Evolutionary conservation across 2,329 filamentous ascomycete species (phyloP).

Genomic region (Aureobasidium sp.): DNA sequence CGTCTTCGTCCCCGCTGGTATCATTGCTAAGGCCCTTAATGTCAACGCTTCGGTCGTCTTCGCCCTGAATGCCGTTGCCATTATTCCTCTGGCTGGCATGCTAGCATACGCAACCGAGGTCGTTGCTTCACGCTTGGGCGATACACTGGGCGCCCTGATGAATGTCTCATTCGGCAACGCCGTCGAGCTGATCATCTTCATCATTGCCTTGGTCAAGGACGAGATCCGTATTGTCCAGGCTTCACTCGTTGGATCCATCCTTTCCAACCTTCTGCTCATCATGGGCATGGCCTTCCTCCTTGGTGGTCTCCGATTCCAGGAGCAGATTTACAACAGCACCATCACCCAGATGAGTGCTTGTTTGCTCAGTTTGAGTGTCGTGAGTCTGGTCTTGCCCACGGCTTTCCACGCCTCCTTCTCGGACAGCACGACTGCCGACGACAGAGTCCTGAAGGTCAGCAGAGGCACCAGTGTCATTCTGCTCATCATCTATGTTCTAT

Average conservation of each 20-base stretch:
- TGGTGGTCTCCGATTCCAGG: slow-evolving; percentile 76
- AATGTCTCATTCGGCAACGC: slow-evolving; percentile 49
- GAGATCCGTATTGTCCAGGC: slow-evolving; percentile 90
- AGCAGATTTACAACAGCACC: slow-evolving; percentile 94
- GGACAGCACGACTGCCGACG: slow-evolving; percentile 50
- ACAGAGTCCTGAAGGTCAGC: slow-evolving; percentile 72
- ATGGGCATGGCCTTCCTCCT: slow-evolving; percentile 87
- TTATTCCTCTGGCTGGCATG: slow-evolving; percentile 44
- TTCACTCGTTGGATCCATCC: slow-evolving; percentile 79
- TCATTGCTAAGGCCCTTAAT: slow-evolving; percentile 49
- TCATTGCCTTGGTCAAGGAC: slow-evolving; percentile 70
- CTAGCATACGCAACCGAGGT: slow-evolving; percentile 44
- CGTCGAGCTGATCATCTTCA: slow-evolving; percentile 51
- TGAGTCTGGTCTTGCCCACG: slow-evolving; percentile 76
- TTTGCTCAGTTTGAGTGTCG: slow-evolving; percentile 81
- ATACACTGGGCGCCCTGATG: slow-evolving; percentile 43
- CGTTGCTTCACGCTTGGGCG: slow-evolving; percentile 42
- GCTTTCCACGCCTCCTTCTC: slow-evolving; percentile 85
- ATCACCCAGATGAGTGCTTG: slow-evolving; percentile 96
- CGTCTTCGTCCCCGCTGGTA: slow-evolving; percentile 72
- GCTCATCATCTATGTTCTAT: slow-evolving; percentile 73
- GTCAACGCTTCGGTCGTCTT: slow-evolving; percentile 41
- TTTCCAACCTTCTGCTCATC: slow-evolving; percentile 82
- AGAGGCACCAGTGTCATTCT: slow-evolving; percentile 83
- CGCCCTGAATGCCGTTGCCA: slow-evolving; percentile 46